phyloP scores from a whole-genome alignment of 345 rosid species.

The Rubroshorea leprosula region DNA sequence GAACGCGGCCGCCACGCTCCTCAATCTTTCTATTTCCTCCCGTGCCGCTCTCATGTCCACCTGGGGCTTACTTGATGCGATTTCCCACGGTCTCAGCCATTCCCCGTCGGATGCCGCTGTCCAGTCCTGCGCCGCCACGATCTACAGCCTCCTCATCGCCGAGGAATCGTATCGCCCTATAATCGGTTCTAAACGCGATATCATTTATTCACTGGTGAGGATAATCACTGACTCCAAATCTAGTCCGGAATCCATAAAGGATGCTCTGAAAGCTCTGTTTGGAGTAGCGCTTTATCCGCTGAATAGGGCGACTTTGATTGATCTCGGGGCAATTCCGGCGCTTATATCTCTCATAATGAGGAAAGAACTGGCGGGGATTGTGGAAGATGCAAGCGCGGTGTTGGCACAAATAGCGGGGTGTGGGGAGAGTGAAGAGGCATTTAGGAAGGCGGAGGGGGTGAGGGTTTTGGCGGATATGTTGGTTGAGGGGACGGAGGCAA shows the following conservation, averaged over 20 bases:
- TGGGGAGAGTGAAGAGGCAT: constrained; percentile 70
- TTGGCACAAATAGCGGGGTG: constrained; percentile 90
- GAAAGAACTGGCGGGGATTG: constrained; percentile 74
- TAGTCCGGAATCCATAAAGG: constrained; percentile 71
- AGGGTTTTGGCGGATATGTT: constrained; percentile 63
- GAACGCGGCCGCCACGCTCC: constrained; percentile 83
- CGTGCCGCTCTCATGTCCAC: constrained; percentile 73
- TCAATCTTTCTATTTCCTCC: constrained; percentile 70
- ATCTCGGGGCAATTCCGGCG: constrained; percentile 55
- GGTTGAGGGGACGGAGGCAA: constrained; percentile 64
- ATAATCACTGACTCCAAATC: constrained; percentile 45
- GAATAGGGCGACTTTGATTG: constrained; percentile 60
- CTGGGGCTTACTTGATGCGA: constrained; percentile 79
- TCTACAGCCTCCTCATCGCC: constrained; percentile 64
- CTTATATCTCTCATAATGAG: constrained; percentile 59
- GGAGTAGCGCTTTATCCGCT: constrained; percentile 60
- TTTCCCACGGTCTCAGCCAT: constrained; percentile 71
- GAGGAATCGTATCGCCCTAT: constrained; percentile 82
- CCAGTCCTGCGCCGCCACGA: constrained; percentile 77
- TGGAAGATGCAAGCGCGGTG: constrained; percentile 93
- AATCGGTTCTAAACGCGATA: constrained; percentile 83
- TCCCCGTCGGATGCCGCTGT: constrained; percentile 64
- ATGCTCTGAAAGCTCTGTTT: constrained; percentile 80
- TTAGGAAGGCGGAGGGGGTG: constrained; percentile 48
- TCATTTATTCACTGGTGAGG: constrained; percentile 63